Percentiles rank a stretch among this genome's conserved stretches.
Evolutionary conservation across 768 basidiomycete genomes (phyloP).

Genomic region (Gyrodon lividus): DNA sequence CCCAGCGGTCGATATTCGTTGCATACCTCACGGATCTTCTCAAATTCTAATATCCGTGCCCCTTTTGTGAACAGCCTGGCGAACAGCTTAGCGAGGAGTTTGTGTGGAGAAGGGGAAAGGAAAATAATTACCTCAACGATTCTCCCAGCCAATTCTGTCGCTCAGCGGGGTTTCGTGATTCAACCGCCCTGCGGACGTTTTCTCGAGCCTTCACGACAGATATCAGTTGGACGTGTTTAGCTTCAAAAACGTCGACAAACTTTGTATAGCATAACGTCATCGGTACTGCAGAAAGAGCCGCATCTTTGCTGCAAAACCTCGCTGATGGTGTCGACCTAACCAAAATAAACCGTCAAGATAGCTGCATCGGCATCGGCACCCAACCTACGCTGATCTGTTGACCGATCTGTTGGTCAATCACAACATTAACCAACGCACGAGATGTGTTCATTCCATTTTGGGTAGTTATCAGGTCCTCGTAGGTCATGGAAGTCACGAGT

Average conservation of each 20-base stretch:
- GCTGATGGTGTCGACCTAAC: constrained; percentile 92
- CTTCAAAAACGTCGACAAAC: constrained; percentile 36
- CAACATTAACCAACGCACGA: constrained; percentile 85
- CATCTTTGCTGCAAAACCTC: constrained; percentile 93
- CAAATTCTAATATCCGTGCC: constrained; percentile 77
- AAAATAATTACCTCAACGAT: constrained; percentile 66
- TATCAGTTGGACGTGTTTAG: constrained; percentile 4
- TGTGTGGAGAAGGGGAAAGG: neutral
- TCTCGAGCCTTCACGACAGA: constrained; percentile 72
- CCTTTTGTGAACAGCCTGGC: constrained; percentile 85
- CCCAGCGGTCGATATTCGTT: constrained; percentile 86
- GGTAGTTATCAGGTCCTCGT: constrained; percentile 83
- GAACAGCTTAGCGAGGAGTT: constrained; percentile 6
- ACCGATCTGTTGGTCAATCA: constrained; percentile 97
- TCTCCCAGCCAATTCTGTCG: constrained; percentile 79
- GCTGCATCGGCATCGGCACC: neutral
- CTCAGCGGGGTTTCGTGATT: constrained; percentile 71
- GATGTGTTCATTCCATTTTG: constrained; percentile 87
- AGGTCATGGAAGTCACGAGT: constrained; percentile 68
- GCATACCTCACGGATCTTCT: constrained; percentile 81
- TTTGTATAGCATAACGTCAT: constrained; percentile 98
- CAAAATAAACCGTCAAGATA: constrained; percentile 8
- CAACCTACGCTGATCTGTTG: constrained; percentile 86
- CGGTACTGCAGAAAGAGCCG: constrained; percentile 96
- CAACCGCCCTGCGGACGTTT: constrained; percentile 86